These are phyloP conservation scores for Solanum boliviense DNA, from an alignment of 257 asterid species.

Conservation along the genomic window DNA sequence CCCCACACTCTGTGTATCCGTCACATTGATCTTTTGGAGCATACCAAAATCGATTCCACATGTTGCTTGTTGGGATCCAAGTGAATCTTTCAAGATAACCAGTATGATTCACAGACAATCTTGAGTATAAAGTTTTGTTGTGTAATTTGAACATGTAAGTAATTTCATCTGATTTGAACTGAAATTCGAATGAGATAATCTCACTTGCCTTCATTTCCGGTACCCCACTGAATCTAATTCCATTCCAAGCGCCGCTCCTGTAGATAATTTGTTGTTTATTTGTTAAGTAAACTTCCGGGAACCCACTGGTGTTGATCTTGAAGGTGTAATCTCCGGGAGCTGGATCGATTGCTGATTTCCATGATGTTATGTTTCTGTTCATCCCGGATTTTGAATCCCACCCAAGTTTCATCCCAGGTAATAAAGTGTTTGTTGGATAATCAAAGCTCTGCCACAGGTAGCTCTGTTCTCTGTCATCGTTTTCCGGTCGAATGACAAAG, in stretches of 20 bases:
- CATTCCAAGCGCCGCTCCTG: slow-evolving; percentile 94
- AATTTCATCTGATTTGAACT: slow-evolving; percentile 18
- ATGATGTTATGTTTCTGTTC: slow-evolving; percentile 45
- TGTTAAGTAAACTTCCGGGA: slow-evolving; percentile 43
- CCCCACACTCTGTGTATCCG: slow-evolving; percentile 55
- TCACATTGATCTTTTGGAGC: slow-evolving; percentile 88
- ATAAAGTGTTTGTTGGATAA: slow-evolving; percentile 65
- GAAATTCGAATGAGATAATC: slow-evolving; percentile 30
- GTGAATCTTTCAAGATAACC: slow-evolving; percentile 43
- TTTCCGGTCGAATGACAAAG: slow-evolving; percentile 32
- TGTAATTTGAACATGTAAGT: slow-evolving; percentile 29
- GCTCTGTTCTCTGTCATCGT: slow-evolving; percentile 13
- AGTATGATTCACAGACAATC: slow-evolving; percentile 21
- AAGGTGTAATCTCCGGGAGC: slow-evolving; percentile 65
- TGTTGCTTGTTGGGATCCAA: slow-evolving; percentile 42
- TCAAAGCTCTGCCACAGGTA: slow-evolving; percentile 72
- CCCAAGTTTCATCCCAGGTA: slow-evolving; percentile 89
- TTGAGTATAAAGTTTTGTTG: slow-evolving; percentile 43
- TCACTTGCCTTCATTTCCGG: slow-evolving; percentile 67
- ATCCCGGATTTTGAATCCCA: slow-evolving; percentile 71
- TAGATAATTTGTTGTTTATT: slow-evolving; percentile 10
- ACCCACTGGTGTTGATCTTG: slow-evolving; percentile 42
- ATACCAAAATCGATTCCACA: slow-evolving; percentile 68
- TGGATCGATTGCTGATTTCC: slow-evolving; percentile 60
- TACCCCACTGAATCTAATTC: slow-evolving; percentile 74